Conservation (phyloP, 1,139 yeast species). For the Pichia sp. region DNA sequence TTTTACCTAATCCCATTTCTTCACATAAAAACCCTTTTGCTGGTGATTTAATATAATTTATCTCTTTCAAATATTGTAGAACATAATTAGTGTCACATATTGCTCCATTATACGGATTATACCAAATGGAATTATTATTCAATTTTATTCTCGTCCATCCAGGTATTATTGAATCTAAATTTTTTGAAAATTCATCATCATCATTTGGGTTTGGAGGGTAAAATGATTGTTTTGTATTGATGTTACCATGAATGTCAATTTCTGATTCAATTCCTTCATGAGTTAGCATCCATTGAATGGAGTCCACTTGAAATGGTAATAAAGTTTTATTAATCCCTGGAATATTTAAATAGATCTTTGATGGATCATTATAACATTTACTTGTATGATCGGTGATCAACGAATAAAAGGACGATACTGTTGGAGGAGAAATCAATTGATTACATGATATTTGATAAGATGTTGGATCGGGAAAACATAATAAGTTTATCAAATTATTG, state of each 20-base stretch:
- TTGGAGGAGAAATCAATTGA: constrained; percentile 14
- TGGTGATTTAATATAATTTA: constrained; percentile 21
- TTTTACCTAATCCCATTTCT: constrained; percentile 96
- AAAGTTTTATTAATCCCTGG: constrained; percentile 21
- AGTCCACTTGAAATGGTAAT: constrained; percentile 48
- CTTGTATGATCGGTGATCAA: constrained; percentile 29
- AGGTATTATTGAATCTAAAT: constrained; percentile 38
- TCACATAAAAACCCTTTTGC: constrained; percentile 77
- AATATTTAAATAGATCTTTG: constrained; percentile 9
- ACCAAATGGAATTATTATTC: constrained; percentile 33
- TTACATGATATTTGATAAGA: constrained; percentile 19
- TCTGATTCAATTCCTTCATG: constrained; percentile 48
- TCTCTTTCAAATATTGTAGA: constrained; percentile 24
- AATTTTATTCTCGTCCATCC: constrained; percentile 43
- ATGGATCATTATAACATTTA: constrained; percentile 11
- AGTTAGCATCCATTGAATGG: constrained; percentile 59
- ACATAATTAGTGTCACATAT: constrained; percentile 34
- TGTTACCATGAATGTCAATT: constrained; percentile 12
- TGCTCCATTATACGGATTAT: constrained; percentile 45
- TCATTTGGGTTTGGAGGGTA: neutral
- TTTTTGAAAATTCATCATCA: constrained; percentile 14
- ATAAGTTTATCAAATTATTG: constrained; percentile 16
- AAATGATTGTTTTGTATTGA: neutral
- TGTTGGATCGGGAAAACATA: constrained; percentile 22
- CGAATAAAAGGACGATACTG: constrained; percentile 30